phyloP scores from a whole-genome alignment of 2,329 filamentous ascomycete species.

The Eutypa lata region DNA sequence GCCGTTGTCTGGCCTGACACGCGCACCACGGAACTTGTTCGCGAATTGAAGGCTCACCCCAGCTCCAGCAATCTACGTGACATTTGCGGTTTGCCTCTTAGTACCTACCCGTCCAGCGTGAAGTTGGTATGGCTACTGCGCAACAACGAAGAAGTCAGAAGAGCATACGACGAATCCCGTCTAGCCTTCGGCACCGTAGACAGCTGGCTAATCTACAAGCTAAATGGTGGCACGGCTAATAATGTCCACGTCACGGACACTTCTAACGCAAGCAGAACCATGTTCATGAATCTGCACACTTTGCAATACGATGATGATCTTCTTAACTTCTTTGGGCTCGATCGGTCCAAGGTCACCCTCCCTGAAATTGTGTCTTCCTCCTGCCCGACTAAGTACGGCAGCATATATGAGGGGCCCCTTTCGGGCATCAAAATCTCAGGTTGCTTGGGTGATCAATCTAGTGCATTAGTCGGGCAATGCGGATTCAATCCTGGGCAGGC shows the following conservation, averaged over 20 bases:
- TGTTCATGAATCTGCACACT: slow-evolving; percentile 89
- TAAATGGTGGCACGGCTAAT: slow-evolving; percentile 69
- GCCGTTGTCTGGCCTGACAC: slow-evolving; percentile 92
- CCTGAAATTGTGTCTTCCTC: slow-evolving; percentile 85
- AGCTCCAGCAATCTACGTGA: slow-evolving; percentile 67
- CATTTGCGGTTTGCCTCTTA: slow-evolving; percentile 77
- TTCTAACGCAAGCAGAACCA: slow-evolving; percentile 85
- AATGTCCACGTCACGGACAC: slow-evolving; percentile 76
- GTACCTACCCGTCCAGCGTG: slow-evolving; percentile 83
- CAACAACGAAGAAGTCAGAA: slow-evolving; percentile 65
- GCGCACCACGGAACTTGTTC: slow-evolving; percentile 67
- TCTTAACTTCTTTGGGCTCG: slow-evolving; percentile 74
- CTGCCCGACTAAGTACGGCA: slow-evolving; percentile 69
- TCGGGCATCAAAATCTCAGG: slow-evolving; percentile 74
- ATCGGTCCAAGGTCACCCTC: slow-evolving; percentile 64
- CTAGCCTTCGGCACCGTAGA: slow-evolving; percentile 86
- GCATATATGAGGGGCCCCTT: slow-evolving; percentile 61
- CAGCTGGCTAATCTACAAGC: slow-evolving; percentile 80
- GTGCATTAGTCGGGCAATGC: slow-evolving; percentile 80
- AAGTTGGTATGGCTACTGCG: slow-evolving; percentile 82
- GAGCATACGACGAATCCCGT: slow-evolving; percentile 72
- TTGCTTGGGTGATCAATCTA: slow-evolving; percentile 83
- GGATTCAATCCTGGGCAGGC: slow-evolving; percentile 79
- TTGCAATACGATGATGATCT: slow-evolving; percentile 76
- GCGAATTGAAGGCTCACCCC: slow-evolving; percentile 66